A percentile compares a stretch with the other conserved stretches of the same genome.
Conservation (phyloP, 495 filamentous ascomycete species). For the Penicillium mononematosum region DNA sequence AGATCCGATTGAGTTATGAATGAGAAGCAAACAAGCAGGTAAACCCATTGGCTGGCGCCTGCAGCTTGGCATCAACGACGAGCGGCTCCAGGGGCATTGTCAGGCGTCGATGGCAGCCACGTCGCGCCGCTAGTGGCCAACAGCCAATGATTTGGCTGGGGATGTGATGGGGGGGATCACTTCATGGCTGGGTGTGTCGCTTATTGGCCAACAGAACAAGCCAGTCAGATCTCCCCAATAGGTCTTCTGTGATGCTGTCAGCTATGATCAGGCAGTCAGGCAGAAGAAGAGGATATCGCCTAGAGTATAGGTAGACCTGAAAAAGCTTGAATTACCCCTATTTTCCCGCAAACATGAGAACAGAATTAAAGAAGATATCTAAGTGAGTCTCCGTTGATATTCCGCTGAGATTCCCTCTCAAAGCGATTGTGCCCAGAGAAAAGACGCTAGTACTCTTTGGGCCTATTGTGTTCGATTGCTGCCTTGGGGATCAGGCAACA, state of each 20-base stretch:
- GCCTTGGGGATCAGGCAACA: constrained; percentile 12
- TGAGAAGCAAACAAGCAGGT: neutral
- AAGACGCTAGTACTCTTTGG: constrained; percentile 13
- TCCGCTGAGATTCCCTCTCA: too few species aligned
- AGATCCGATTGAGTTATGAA: neutral
- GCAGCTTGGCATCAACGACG: constrained; percentile 22
- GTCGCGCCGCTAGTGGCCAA: constrained; percentile 15
- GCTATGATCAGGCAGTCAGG: constrained; percentile 6
- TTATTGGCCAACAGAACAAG: constrained; percentile 8
- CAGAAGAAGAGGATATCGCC: neutral
- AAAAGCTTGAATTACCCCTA: neutral
- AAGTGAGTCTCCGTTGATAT: neutral
- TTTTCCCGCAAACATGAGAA: neutral
- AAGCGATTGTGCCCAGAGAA: constrained; percentile 4
- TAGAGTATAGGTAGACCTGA: neutral
- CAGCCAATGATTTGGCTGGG: constrained; percentile 21
- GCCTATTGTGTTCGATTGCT: constrained; percentile 3
- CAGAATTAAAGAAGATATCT: neutral
- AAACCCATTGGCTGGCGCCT: constrained; percentile 12
- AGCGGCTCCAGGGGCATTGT: constrained; percentile 28
- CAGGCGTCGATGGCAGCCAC: constrained; percentile 22
- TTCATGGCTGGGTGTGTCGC: constrained; percentile 2
- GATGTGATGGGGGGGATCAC: constrained; percentile 27
- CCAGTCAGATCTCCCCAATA: constrained; percentile 9
- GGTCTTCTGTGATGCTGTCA: neutral